Base-by-base conservation (phyloP, 768 basidiomycete genomes). In the Boletus sp. region DNA sequence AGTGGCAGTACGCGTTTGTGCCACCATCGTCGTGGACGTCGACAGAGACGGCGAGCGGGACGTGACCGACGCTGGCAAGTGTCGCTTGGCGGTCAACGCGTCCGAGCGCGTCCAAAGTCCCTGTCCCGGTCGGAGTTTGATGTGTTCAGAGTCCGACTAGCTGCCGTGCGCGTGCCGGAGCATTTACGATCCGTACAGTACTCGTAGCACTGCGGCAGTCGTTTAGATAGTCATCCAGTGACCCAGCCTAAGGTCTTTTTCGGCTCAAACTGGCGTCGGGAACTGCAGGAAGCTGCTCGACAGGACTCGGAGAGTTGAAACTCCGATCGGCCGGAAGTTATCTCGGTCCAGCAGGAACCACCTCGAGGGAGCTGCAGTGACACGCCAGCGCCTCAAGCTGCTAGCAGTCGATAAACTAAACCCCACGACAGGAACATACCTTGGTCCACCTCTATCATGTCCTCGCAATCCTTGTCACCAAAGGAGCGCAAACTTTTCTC, bases 401-500 rank as follows among this genome's bases (percentile, higher is more conserved):
- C 14, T 21, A 8, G 40, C 10, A 17, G 25, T 27, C 19, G 44
- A 19, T 25, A 19, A n/a, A n/a, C 44, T 30, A 8, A 15, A 6
- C 13, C 19, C 45, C n/a, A 47, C 30, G 21, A 47, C 33, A 11
- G 33, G 46, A 48, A 27, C 47, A 23, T n/a, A 21, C 34, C 51
- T n/a, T n/a, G 27, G 11, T 25, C 23, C 41, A 21, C 10, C 5
- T 27, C n/a, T 14, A 9, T n/a, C 54, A 69, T 69, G 69, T 30
- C 66, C 30, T 47, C 64, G 15, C 65, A 62, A 9, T 13, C 7
- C 2, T 80, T 96, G 43, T 83, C 95, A 7, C 80, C 83, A 27
- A 97, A 95, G 72, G 93, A 98, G 74, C 80, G 82, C 15, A 74
- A 82, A 25, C 80, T 94, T 33, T 98, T 97, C 81, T 87, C 87